Conservation (phyloP, 2,329 filamentous ascomycete species). For the Colletotrichum caudatum region DNA sequence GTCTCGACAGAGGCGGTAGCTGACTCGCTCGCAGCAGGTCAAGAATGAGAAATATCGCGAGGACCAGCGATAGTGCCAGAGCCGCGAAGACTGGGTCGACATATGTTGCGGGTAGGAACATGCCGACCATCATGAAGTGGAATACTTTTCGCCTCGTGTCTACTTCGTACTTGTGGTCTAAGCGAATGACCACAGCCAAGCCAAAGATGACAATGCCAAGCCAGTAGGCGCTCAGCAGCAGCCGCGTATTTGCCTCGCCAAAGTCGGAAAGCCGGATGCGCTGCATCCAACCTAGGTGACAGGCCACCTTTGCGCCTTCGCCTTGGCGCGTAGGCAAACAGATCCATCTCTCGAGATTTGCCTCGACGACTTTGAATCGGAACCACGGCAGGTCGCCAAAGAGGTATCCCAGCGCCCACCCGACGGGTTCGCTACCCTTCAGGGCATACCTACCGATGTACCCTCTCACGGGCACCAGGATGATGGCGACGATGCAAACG, state of each 20-base stretch:
- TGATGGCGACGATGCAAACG: conserved; percentile 70
- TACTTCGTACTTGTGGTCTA: conserved; percentile 85
- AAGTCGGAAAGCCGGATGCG: conserved; percentile 72
- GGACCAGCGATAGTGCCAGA: conserved; percentile 81
- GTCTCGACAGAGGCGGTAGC: conserved; percentile 87
- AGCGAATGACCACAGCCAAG: conserved; percentile 78
- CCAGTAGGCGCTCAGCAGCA: conserved; percentile 82
- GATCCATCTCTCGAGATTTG: conserved; percentile 81
- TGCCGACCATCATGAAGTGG: conserved; percentile 97
- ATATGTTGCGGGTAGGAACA: conserved; percentile 89
- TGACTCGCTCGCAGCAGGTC: conserved; percentile 92
- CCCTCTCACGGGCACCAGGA: conserved; percentile 77
- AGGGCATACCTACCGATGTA: conserved; percentile 78
- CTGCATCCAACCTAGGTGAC: conserved; percentile 71
- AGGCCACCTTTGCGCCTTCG: conserved; percentile 51
- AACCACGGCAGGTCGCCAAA: conserved; percentile 82
- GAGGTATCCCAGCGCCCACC: conserved; percentile 92
- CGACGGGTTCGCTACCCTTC: conserved; percentile 80
- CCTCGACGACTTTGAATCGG: conserved; percentile 76
- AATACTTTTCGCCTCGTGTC: conserved; percentile 97
- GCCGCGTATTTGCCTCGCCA: conserved; percentile 84
- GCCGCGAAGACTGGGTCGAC: conserved; percentile 87
- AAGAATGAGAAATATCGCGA: conserved; percentile 87
- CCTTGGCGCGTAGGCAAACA: conserved; percentile 68
- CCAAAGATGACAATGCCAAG: conserved; percentile 75